Percentiles rank a stretch among this genome's conserved stretches.
Evolutionary conservation across 768 basidiomycete species (phyloP).

Genomic region (Pleurotus eryngii): DNA sequence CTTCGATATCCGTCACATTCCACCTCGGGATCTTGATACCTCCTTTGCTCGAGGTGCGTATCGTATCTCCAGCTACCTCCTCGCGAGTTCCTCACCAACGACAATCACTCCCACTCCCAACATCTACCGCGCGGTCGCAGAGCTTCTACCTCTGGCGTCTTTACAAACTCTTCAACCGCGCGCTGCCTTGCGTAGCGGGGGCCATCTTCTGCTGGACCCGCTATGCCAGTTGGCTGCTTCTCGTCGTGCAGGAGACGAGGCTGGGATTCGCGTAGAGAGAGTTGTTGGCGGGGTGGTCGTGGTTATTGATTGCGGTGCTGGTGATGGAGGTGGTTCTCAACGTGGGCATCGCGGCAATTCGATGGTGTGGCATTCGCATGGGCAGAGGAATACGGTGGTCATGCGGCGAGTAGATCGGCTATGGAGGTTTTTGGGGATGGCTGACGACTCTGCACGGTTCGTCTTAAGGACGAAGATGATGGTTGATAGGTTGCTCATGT

Average conservation of each 20-base stretch:
- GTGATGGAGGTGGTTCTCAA: background rate
- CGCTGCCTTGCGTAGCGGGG: background rate
- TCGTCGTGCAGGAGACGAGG: background rate
- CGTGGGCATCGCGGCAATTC: background rate
- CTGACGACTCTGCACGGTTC: background rate
- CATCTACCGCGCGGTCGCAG: background rate
- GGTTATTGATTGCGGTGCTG: background rate
- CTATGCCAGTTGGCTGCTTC: background rate
- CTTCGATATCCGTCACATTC: background rate
- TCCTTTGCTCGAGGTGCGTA: background rate
- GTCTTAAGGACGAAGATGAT: background rate
- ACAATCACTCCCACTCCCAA: background rate
- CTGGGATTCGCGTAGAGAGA: background rate
- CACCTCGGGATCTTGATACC: background rate
- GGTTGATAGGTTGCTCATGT: background rate
- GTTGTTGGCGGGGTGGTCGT: background rate
- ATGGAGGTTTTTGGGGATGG: background rate
- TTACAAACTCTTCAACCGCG: background rate
- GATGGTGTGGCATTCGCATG: background rate
- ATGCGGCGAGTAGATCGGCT: background rate
- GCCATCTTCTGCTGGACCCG: background rate
- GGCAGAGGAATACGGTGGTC: background rate
- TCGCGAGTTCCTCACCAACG: background rate
- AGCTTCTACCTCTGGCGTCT: background rate
- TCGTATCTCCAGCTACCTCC: background rate